Conservation (phyloP, 176 grass and related monocot species). For the Secale cereale region DNA sequence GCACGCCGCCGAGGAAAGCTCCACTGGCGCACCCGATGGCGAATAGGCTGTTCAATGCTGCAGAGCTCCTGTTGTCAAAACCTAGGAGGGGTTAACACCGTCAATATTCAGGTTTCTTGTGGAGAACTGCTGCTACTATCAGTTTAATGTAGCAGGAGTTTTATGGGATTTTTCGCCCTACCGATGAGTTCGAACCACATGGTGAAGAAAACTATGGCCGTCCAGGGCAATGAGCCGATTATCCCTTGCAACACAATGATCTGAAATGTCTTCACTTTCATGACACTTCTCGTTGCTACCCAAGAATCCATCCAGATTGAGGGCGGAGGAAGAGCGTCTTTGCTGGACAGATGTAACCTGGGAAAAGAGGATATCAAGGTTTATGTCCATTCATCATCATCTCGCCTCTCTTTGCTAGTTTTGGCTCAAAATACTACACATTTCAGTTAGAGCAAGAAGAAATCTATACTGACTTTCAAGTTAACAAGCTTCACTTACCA, state of each 20-base stretch:
- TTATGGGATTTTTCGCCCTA: slow-evolving; percentile 11
- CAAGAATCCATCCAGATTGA: slow-evolving; percentile 75
- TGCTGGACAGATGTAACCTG: slow-evolving; percentile 57
- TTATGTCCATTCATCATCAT: not conserved
- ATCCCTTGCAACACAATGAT: slow-evolving; percentile 95
- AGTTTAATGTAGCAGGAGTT: not conserved
- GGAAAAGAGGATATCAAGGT: slow-evolving; percentile 1
- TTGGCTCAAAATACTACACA: not conserved
- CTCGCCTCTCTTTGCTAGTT: not conserved
- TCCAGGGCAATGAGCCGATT: slow-evolving; percentile 87
- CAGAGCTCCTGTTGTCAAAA: slow-evolving; percentile 75
- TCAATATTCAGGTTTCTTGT: not conserved
- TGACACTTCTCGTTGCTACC: slow-evolving; percentile 73
- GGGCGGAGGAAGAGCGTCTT: slow-evolving; percentile 40
- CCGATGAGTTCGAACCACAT: slow-evolving; percentile 98
- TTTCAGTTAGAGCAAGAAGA: not conserved
- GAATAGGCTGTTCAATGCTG: slow-evolving; percentile 77
- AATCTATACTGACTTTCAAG: not conserved
- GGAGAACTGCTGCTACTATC: not conserved
- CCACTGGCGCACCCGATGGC: slow-evolving; percentile 78
- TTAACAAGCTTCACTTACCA: not conserved
- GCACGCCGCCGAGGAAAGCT: slow-evolving; percentile 60
- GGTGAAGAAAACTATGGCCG: slow-evolving; percentile 93
- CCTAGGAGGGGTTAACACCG: slow-evolving; percentile 37
- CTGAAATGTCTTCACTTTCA: slow-evolving; percentile 89